Evolutionary conservation across 768 basidiomycete species (phyloP), one percentile per base, ranked within the genome.

Genomic region (Phylloporus sp.): DNA sequence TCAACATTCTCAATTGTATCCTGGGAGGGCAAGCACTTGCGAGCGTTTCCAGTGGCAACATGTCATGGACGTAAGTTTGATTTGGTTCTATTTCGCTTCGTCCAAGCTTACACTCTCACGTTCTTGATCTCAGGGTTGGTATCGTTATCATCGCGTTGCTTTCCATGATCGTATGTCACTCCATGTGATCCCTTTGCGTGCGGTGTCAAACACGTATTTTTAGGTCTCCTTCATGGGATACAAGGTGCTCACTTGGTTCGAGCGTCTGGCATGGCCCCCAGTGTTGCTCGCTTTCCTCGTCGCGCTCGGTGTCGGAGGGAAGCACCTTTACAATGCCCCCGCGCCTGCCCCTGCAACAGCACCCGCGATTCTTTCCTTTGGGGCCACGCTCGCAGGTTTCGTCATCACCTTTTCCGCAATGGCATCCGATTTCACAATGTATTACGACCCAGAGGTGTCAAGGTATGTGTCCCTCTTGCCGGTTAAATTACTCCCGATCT

Each of bases 71-170:
- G 77, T 79, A 59, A 53, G 75, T 64, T 52, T 32, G 0, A 15
- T 15, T 36, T 32, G 39, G 4, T 40, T 43, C 34, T 43, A 45
- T 52, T 18, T 51, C 48, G 32, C 48, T 45, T 57, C n/a, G n/a
- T n/a, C n/a, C 44, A 2, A 18, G 12, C 29, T 2, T 12, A 0
- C 31, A 68, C 26, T 20, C 38, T 29, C 24, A 11, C 24, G 49
- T 55, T 36, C 49, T 56, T 49, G 29, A 28, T 12, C 38, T 26
- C 54, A 88, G 85, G 45, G 82, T 94, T 24, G 91, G 91, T 3
- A 93, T 93, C 49, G 85, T 91, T 28, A 81, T 94, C 45, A 83
- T 92, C 36, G 78, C 80, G 0, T 53, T 86, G 27, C 72, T 89
- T 28, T 84, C 88, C 3, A 78, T 93, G 27, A 54, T 86, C 22